Evolutionary conservation across 1,139 yeast genomes (phyloP), one percentile per base, ranked within the genome.

Genomic region (Lodderomyces elongisporus): DNA sequence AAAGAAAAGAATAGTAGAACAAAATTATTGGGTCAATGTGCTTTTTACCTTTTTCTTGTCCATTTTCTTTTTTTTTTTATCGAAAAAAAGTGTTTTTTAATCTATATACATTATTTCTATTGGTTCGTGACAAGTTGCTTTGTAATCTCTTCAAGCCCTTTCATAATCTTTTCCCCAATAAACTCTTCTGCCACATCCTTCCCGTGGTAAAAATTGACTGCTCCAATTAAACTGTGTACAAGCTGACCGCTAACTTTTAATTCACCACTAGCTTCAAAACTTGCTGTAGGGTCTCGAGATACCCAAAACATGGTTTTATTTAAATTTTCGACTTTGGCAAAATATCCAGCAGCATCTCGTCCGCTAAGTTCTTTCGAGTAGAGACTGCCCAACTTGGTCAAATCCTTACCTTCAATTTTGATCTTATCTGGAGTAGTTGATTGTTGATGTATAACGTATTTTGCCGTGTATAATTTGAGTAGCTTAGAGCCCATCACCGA

Each of bases 211-310:
- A 80, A 62, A 30, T 83, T 66, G 31, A 89, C 74, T 2, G 93
- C 95, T 13, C 96, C 97, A 22, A 88, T 66, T 38, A 88, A 59
- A 5, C 96, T 89, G 48, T 75, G 73, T 35, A 85, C 58, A 51
- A 84, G 74, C 44, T 84, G 80, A 2, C 91, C 79, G 43, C 74
- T 74, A 4, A 85, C 80, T 38, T 48, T 56, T 44, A 54, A 41
- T 48, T 78, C 82, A 27, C 85, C 87, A 43, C 68, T 64, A 35
- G 52, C 52, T 37, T 70, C 70, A 46, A 79, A 77, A 28, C 69
- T 70, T 40, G 72, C 58, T 28, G 70, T 66, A 40, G 72, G 70
- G 54, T 74, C 70, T 52, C 77, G 67, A 53, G 74, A 66, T 51
- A 73, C 78, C 89, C 95, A 85, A 62, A 85, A 88, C 59, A 87